A percentile compares a stretch with the other conserved stretches of the same genome.
phyloP scores from a whole-genome alignment of 2,329 filamentous ascomycete genomes.

The Colletotrichum higginsianum region DNA sequence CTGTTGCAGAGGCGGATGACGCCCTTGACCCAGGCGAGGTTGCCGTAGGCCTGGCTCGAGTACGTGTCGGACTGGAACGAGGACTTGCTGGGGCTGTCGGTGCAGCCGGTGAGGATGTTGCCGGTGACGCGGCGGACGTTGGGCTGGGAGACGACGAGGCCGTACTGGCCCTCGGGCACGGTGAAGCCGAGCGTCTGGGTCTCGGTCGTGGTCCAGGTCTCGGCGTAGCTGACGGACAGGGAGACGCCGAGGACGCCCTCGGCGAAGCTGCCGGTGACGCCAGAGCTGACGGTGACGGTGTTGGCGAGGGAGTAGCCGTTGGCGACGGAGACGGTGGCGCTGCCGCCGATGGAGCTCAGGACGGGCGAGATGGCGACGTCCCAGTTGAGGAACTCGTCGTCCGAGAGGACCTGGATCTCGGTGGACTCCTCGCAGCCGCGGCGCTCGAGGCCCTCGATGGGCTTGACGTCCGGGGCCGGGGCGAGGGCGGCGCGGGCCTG shows the following conservation, averaged over 20 bases:
- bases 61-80: conserved; percentile 55
- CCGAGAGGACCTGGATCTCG: conserved; percentile 46
- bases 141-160: conserved; percentile 57
- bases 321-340: conserved; percentile 49
- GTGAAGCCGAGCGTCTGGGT: conserved; percentile 50
- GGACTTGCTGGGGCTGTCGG: conserved; percentile 48
- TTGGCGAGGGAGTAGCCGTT: conserved; percentile 54
- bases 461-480: conserved; percentile 20
- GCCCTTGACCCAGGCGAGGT: conserved; percentile 57
- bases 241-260: conserved; percentile 46
- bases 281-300: conserved; percentile 47
- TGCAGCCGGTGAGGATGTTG: conserved; percentile 52
- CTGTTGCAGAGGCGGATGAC: conserved; percentile 55
- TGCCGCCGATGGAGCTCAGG: conserved; percentile 49
- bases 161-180: conserved; percentile 55
- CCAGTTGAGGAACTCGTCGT: conserved; percentile 55
- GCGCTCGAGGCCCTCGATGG: conserved; percentile 4
- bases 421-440: conserved; percentile 44
- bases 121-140: conserved; percentile 52
- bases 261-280: conserved; percentile 44
- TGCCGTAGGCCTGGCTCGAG: conserved; percentile 49
- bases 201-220: conserved; percentile 52
- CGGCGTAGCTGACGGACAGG: conserved; percentile 44
- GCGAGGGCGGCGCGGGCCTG: conserved; percentile 35
- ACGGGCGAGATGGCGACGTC: conserved; percentile 56